These are phyloP conservation scores for Malassezia caprae DNA, from an alignment of 1,284 basidiomycete species.

Conservation along the genomic window DNA sequence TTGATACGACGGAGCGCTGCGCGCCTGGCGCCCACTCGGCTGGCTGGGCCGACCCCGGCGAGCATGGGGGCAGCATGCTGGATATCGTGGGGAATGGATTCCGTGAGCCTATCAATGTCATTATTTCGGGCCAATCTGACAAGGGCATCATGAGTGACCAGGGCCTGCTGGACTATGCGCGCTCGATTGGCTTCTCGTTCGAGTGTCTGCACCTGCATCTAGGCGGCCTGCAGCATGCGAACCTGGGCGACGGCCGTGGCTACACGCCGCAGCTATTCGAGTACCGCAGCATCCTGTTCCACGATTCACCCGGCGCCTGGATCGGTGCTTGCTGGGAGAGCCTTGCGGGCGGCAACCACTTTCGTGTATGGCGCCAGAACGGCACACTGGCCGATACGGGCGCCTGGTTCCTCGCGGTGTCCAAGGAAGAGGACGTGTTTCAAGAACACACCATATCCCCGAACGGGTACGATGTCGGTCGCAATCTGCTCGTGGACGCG, in stretches of 20 bases:
- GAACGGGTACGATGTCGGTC: constrained; percentile 47
- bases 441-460: constrained; percentile 43
- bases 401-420: constrained; percentile 48
- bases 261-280: constrained; percentile 46
- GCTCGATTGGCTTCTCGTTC: constrained; percentile 58
- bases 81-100: constrained; percentile 59
- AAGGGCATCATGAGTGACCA: constrained; percentile 59
- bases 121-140: constrained; percentile 73
- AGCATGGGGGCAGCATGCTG: constrained; percentile 34
- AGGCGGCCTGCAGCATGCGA: constrained; percentile 61
- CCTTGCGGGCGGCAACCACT: constrained; percentile 46
- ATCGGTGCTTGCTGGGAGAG: constrained; percentile 46
- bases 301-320: constrained; percentile 41
- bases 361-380: constrained; percentile 49
- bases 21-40: not conserved
- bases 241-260: constrained; percentile 76
- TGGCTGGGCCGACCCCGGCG: constrained; percentile 32
- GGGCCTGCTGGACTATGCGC: constrained; percentile 69
- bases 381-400: constrained; percentile 44
- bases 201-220: constrained; percentile 76
- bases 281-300: constrained; percentile 42
- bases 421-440: constrained; percentile 43
- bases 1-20: constrained; percentile 10
- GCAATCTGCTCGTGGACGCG: constrained; percentile 40
- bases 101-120: constrained; percentile 79